Percentiles rank a stretch among this genome's conserved stretches.
Conservation (phyloP, 2,329 filamentous ascomycete genomes). For the Curvularia spicifera region DNA sequence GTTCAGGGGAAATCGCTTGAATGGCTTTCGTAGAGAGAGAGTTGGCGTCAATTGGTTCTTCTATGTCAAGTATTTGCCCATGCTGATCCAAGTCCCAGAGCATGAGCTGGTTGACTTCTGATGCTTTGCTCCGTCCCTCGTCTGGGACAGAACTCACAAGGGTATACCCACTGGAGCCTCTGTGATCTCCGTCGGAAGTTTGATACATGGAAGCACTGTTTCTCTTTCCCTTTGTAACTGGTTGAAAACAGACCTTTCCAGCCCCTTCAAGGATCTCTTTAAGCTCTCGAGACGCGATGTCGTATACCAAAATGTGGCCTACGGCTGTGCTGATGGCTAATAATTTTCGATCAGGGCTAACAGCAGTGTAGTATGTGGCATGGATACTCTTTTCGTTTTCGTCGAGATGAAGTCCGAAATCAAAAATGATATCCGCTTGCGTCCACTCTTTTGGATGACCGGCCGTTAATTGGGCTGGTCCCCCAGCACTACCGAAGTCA, state of each 20-base stretch:
- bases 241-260: neutral
- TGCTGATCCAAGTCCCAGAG: neutral
- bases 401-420: neutral
- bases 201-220: neutral
- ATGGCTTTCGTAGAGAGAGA: slow-evolving; percentile 35
- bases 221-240: neutral
- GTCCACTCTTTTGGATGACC: neutral
- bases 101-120: neutral
- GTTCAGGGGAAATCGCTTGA: slow-evolving; percentile 33
- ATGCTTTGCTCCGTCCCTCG: neutral
- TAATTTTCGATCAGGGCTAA: neutral
- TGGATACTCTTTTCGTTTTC: neutral
- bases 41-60: slow-evolving; percentile 24
- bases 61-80: neutral
- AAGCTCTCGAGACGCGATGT: neutral
- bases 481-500: neutral
- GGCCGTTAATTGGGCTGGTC: neutral
- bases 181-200: neutral
- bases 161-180: neutral
- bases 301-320: neutral
- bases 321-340: neutral
- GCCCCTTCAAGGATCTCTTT: neutral
- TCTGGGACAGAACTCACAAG: neutral
- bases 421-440: neutral
- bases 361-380: neutral